Base-by-base conservation (phyloP, 352 stramenopile species). In the Globisporangium emineosum region DNA sequence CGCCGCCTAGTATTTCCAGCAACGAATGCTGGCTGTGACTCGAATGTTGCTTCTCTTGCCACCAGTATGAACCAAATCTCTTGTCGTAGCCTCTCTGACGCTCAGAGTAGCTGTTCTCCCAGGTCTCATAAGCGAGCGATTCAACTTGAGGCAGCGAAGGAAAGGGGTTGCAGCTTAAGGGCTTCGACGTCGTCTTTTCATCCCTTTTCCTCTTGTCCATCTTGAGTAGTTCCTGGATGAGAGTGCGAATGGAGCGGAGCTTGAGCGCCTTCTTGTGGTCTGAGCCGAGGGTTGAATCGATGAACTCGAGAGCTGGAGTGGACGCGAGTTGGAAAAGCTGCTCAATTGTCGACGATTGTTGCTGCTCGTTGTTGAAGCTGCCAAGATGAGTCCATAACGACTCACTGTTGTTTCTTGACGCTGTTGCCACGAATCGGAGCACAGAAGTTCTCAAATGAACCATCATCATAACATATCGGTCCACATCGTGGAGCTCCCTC, bases 1-100 rank as follows among this genome's bases (percentile, higher is more conserved):
- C 78, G 21, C 90, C 89, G n/a, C 73, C 85, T 7, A 96, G 52
- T 17, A 81, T 60, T 30, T 90, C 73, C 0, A 94, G 55, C 2
- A 56, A 30, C 3, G 76, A 61, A 32, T 70, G 35, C 5, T 17
- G 64, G 12, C 29, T 30, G 29, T 57, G 58, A 2, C 12, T 6
- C 13, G 35, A 5, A 19, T 43, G 13, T 0, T 37, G 55, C 29
- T 29, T 69, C 6, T 56, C 52, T 58, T 78, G 64, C 32, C 78
- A 74, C 71, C 73, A 78, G 13, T 65, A 29, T 19, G 54, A 1
- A 17, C 9, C 19, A 17, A 13, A 37, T 9, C 12, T 13, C 23
- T 30, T 67, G 40, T 3, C 5, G 19, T 19, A 1, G n/a, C 35
- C 19, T 27, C 13, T 5, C 3, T 27, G 17, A 5, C 12, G 2